These are phyloP conservation scores for Wickerhamomyces sp. DNA, from an alignment of 1,139 yeast genomes.

Conservation along the genomic window DNA sequence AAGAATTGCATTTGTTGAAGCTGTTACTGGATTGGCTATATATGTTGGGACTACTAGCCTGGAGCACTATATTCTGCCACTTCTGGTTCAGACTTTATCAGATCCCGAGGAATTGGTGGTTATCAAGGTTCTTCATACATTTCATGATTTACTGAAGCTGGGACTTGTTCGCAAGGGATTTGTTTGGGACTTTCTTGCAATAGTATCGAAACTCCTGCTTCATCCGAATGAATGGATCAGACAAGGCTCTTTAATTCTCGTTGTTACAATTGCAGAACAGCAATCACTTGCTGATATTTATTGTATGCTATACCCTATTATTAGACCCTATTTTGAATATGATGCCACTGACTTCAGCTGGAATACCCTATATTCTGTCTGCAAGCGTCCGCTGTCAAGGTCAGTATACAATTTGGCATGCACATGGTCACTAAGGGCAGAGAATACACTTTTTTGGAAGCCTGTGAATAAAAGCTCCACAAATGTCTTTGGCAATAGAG, in stretches of 20 bases:
- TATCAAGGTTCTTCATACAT: slow-evolving; percentile 65
- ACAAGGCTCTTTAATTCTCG: slow-evolving; percentile 57
- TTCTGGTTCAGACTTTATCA: slow-evolving; percentile 72
- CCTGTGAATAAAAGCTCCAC: slow-evolving; percentile 33
- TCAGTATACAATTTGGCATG: slow-evolving; percentile 61
- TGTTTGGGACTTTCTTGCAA: slow-evolving; percentile 46
- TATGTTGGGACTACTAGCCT: slow-evolving; percentile 77
- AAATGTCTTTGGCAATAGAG: slow-evolving; percentile 42
- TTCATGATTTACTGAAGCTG: slow-evolving; percentile 49
- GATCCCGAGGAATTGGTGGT: slow-evolving; percentile 85
- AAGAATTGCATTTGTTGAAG: slow-evolving; percentile 64
- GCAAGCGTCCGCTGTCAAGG: slow-evolving; percentile 62
- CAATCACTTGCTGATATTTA: slow-evolving; percentile 73
- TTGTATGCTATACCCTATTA: slow-evolving; percentile 76
- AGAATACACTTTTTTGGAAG: slow-evolving; percentile 77
- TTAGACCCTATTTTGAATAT: slow-evolving; percentile 71
- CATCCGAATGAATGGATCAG: slow-evolving; percentile 91
- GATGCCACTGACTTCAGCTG: slow-evolving; percentile 68
- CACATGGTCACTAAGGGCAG: slow-evolving; percentile 68
- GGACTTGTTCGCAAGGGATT: slow-evolving; percentile 46
- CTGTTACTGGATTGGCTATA: slow-evolving; percentile 75
- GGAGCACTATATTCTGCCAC: slow-evolving; percentile 84
- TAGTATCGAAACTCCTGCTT: slow-evolving; percentile 48
- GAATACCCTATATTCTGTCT: slow-evolving; percentile 58
- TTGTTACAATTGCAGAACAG: slow-evolving; percentile 58